Base-by-base conservation (phyloP, 192 early-diverging fungal genomes). In the Backusella macrospora region DNA sequence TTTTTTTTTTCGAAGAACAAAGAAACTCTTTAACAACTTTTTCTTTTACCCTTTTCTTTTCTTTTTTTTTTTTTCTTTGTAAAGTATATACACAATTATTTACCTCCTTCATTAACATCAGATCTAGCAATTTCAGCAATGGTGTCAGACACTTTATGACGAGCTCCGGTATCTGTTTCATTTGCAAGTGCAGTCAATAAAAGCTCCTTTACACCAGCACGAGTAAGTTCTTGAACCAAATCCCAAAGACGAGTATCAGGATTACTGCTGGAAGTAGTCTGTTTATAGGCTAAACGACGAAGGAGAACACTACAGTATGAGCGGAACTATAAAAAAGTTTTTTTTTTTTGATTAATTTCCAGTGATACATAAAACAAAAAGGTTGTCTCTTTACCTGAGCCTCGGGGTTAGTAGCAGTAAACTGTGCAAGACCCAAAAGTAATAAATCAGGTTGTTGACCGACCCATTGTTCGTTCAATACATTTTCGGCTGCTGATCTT, bases 101-200 rank as follows among this genome's bases (percentile, higher is more conserved):
- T 73, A 87, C 86, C 82, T 59, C 80, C 83, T 72, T 82, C 85
- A 62, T 73, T 47, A 10, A 82, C 73, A 46, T 83, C 80, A 68
- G 86, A 84, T 77, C 88, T 89, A 73, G 92, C 89, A 59, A 99
- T 86, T 76, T 99, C 96, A 15, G 96, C 83, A 78, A 98, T 92
- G 26, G 96, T 93, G 81, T 99, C 97, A 78, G 92, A 94, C 62
- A 99, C 86, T 85, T 98, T 99, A 81, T 96, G 91, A 48, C 96
- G 89, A 29, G 94, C 90, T 12, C 83, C 82, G 71, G 83, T 77
- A 68, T 90, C 90, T 23, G 83, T 81, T 80, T 99, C 97, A 59
- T 87, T 84, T 26, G 86, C 83, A 43, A 99, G 86, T 21, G 95
- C 88, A 18, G 88, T 82, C 66, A 99, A 80, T 18, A 99, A 88